Evolutionary conservation across 495 filamentous ascomycete genomes (phyloP).

Genomic region (Trichoderma virens): DNA sequence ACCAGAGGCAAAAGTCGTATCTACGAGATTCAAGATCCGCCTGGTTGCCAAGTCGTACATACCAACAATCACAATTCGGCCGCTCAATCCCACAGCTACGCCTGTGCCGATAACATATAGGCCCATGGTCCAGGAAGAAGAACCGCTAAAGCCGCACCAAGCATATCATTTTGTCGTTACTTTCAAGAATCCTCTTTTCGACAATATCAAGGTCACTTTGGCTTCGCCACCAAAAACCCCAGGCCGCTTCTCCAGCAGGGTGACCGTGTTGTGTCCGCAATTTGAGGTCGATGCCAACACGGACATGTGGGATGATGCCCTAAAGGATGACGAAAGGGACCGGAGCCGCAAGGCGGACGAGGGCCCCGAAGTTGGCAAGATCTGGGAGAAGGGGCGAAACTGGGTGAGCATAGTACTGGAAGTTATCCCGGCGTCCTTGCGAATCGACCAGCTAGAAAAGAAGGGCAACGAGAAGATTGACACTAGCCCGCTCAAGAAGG

Average conservation of each 20-base stretch:
- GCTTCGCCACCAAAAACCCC: conserved; percentile 78
- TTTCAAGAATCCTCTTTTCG: conserved; percentile 89
- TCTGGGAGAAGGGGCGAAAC: conserved; percentile 92
- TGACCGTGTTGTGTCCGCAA: conserved; percentile 88
- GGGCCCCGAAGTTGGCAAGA: conserved; percentile 80
- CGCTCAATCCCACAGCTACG: conserved; percentile 42
- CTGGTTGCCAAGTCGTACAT: conserved; percentile 86
- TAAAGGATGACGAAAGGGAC: conserved; percentile 42
- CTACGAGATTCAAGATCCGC: conserved; percentile 80
- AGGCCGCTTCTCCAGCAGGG: conserved; percentile 64
- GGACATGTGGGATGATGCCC: conserved; percentile 91
- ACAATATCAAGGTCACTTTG: conserved; percentile 75
- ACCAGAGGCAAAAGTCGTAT: conserved; percentile 82
- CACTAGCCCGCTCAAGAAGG: conserved; percentile 44
- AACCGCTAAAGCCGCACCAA: conserved; percentile 52
- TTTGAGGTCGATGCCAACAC: conserved; percentile 94
- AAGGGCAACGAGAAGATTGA: conserved; percentile 23
- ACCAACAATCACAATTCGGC: conserved; percentile 65
- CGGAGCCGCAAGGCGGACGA: conserved; percentile 33
- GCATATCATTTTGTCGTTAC: conserved; percentile 80
- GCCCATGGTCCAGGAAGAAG: conserved; percentile 7
- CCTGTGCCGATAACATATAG: background rate
- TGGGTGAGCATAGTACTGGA: conserved; percentile 91
- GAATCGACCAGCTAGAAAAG: conserved; percentile 20
- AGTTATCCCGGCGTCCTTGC: conserved; percentile 63